Evolutionary conservation across 352 stramenopile species (phyloP), one percentile per base, ranked within the genome.

Genomic region (Phytophthora vignae): DNA sequence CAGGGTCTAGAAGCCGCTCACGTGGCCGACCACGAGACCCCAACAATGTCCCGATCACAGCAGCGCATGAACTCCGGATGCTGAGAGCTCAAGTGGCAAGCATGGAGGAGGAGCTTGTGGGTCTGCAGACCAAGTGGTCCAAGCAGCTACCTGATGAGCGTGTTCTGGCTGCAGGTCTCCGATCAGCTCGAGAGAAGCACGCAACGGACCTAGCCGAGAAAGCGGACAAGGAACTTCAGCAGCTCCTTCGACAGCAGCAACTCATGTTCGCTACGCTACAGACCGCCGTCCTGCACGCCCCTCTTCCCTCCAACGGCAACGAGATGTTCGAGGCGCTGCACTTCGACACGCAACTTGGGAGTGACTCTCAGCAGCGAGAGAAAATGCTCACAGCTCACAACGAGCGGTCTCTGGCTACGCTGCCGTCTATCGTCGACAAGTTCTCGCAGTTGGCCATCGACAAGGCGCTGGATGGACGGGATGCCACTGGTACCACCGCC

Each of bases 251-350:
- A 33, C 73, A 78, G 56, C 73, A 84, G 40, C 73, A 84, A 63
- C n/a, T 79, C 3, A 36, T 71, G 36, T 79, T 78, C 33, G 77
- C 77, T 14, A 70, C 73, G 8, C 67, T 84, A 27, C 73, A 81
- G 65, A 73, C 55, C 15, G 69, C 67, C 2, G 48, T 84, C 42
- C 64, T 71, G 3, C 53, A 59, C n/a, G 74, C 70, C 8, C 73
- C 77, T n/a, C 58, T 81, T 50, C 55, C 74, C 38, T 80, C 76
- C 5, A 72, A 29, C 25, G 72, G 69, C 0, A 64, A 40, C 15
- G 66, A 76, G 4, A 65, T 83, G 19, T 76, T 74, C 19, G 62
- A 78, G 14, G 58, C 69, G 22, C 50, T 83, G 59, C 76, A 83
- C 66, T 78, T 80, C 25, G 38, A 78, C 21, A 80, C 73, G 1